Evolutionary conservation across 2,329 filamentous ascomycete genomes (phyloP).

Genomic region (Colletotrichum sp.): DNA sequence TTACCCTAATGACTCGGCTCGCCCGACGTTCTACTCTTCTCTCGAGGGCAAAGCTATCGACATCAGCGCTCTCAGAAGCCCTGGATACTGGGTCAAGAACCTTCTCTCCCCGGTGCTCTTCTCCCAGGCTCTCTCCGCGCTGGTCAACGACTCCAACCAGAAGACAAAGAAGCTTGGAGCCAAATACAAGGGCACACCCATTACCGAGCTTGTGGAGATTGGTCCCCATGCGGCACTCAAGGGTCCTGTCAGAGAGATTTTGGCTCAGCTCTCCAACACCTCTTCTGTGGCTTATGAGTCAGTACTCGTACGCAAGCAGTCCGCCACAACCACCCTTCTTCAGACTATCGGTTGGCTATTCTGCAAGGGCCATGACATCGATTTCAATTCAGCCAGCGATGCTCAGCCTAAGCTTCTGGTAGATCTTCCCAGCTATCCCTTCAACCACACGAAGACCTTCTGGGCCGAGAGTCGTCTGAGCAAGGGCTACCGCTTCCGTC

Average conservation of each 20-base stretch:
- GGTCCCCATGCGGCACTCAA: not conserved
- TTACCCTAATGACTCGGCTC: not conserved
- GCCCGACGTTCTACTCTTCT: not conserved
- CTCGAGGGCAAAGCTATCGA: not conserved
- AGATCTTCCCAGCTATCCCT: slow-evolving; percentile 56
- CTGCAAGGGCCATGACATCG: not conserved
- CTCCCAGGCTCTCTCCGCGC: not conserved
- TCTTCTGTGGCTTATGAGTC: not conserved
- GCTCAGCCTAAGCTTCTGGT: slow-evolving; percentile 29
- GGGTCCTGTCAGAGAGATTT: not conserved
- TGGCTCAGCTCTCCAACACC: not conserved
- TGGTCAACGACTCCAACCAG: not conserved
- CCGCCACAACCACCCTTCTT: fast-evolving
- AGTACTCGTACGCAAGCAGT: not conserved
- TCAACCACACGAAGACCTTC: slow-evolving; percentile 53
- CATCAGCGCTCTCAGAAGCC: not conserved
- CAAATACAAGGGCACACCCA: not conserved
- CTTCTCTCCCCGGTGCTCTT: not conserved
- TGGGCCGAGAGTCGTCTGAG: not conserved
- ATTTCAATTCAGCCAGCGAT: fast-evolving
- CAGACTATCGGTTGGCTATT: not conserved
- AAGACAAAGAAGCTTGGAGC: not conserved
- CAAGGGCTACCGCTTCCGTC: not conserved
- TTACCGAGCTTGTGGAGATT: not conserved
- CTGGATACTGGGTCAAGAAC: not conserved